Evolutionary conservation across 495 filamentous ascomycete species (phyloP), one percentile per base, ranked within the genome.

Genomic region (Aspergillus sclerotioniger): DNA sequence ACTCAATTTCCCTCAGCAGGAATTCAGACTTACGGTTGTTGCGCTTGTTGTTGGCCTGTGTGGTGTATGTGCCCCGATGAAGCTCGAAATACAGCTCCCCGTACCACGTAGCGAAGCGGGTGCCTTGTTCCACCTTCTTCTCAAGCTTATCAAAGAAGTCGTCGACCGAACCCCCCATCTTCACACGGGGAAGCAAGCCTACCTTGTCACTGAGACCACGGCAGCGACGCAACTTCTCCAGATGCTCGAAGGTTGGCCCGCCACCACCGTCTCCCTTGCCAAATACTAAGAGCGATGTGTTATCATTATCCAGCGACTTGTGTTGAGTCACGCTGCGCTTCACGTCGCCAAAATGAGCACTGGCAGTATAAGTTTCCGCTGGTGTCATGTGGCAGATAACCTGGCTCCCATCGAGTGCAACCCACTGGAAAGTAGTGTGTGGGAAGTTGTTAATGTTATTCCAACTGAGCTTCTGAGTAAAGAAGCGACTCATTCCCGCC

Each of bases 391-490:
- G 94, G 71, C 93, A 97, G 51, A 98, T 81, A 44, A 98, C 94
- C 65, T 98, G 94, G 58, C 89, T 95, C 16, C 93, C 92, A 67
- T 98, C 94, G 25, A 96, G 83, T 2, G 91, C 79, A 17, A 98
- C 92, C 94, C 94, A 98, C 65, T 94, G 94, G 79, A 98, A 98
- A 0, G 94, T 98, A 1, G 93, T 97, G 63, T 98, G 94, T 1
- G 94, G 94, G 74, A 98, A 98, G 57, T 89, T 96, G 76, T 98
- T 98, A 79, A 98, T 97, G 71, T 98, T 98, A 72, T 98, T 98
- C 87, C 87, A 90, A 69, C 86, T 89, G 37, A 98, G 82, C 74
- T 98, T 98, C 73, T 98, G 94, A 1, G 94, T 98, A 62, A 98
- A 90, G 77, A 98, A 98, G 31, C 94, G 84, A 53, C 79, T 88